Evolutionary conservation across 2,329 filamentous ascomycete genomes (phyloP).

Genomic region (Diplodia seriata): DNA sequence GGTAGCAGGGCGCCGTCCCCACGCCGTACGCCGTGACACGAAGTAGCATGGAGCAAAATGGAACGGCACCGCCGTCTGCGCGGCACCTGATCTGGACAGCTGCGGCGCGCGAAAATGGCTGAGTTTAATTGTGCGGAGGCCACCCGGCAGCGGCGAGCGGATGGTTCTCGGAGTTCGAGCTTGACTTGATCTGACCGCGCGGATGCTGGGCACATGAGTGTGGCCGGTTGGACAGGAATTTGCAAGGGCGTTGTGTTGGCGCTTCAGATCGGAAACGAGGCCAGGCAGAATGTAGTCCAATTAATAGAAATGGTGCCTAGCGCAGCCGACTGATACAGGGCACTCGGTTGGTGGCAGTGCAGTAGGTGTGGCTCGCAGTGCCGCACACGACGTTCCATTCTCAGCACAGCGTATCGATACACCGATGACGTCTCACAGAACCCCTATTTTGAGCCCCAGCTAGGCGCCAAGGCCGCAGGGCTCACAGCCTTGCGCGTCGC

Average conservation of each 20-base stretch:
- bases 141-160: not conserved
- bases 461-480: slow-evolving; percentile 27
- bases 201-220: not conserved
- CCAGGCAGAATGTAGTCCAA: slow-evolving; percentile 18
- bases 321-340: no score
- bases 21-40: slow-evolving; percentile 4
- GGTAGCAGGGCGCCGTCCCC: not conserved
- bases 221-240: slow-evolving; percentile 27
- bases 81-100: not conserved
- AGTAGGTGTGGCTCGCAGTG: slow-evolving; percentile 11
- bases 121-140: slow-evolving; percentile 6
- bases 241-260: slow-evolving; percentile 7
- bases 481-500: slow-evolving; percentile 27
- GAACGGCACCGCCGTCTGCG: not conserved
- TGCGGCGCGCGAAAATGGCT: no score
- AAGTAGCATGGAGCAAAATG: not conserved
- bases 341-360: slow-evolving; percentile 5
- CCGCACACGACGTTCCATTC: slow-evolving; percentile 13
- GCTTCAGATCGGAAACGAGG: slow-evolving; percentile 12
- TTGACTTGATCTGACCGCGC: not conserved
- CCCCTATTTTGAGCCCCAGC: slow-evolving; percentile 26
- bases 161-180: slow-evolving; percentile 13
- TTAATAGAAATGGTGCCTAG: not conserved
- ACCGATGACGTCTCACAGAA: slow-evolving; percentile 20
- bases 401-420: slow-evolving; percentile 27